Evolutionary conservation across 2,329 filamentous ascomycete genomes (phyloP), one percentile per base, ranked within the genome.

Genomic region (Pseudocercospora musae): DNA sequence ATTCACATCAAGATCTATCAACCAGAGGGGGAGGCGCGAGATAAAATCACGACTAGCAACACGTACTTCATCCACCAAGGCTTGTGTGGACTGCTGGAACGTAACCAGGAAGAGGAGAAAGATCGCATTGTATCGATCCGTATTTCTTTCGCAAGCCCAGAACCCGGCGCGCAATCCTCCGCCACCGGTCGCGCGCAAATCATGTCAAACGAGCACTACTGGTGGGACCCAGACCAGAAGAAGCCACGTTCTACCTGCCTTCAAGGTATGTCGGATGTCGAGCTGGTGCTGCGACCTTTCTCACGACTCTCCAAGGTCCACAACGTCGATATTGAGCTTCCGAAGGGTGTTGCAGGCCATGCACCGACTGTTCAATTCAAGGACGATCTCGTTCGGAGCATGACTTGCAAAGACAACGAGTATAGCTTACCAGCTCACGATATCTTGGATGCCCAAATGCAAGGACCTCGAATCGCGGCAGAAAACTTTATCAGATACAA

Each of bases 51-150:
- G 2, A 55, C 67, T 1, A 62, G 73, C 57, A 70, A 71, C 61
- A 73, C 72, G 0, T 72, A 70, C 63, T 73, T 68, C 67, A 73
- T 72, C 68, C 60, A 64, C 18, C 63, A 66, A 7, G 69, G 71
- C 10, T 65, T 75, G 4, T 64, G 62, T 50, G 63, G 62, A 10
- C 62, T 73, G 11, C 65, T 75, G 7, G 58, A 70, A n/a, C 62
- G 67, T 9, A 53, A 62, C 13, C 58, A 55, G 13, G 50, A 50
- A 11, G 27, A 54, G 27, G 66, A 67, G 13, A 52, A 58, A 40
- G 59, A 71, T 27, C 66, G 63, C 21, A 70, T 72, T 44, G 65
- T 62, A 3, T 59, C 50, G 25, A 52, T 75, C 49, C 63, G 27
- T 1, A 63, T 75, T 58, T 58, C 64, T 18, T 75, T 74, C 60